Evolutionary conservation across 75 land plant species (phyloP).

Genomic region (Pinus taeda): DNA sequence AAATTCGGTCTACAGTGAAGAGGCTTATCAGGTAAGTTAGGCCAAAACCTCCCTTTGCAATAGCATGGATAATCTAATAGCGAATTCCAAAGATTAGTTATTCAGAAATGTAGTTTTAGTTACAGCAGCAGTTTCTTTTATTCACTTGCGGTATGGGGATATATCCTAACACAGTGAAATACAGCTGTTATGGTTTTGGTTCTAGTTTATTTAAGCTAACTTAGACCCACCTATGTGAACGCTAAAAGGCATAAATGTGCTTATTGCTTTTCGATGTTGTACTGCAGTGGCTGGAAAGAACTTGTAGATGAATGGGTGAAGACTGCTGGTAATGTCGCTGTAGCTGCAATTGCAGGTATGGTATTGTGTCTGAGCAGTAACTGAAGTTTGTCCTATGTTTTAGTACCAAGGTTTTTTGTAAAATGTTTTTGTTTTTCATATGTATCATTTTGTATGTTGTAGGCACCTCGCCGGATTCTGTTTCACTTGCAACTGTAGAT

Average conservation of each 20-base stretch:
- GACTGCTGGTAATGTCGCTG: conserved; percentile 48
- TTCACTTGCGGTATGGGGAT: not conserved
- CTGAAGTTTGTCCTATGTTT: not conserved
- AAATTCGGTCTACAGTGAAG: conserved; percentile 55
- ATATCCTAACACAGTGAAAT: not conserved
- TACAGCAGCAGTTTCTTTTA: not conserved
- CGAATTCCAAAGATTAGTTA: not conserved
- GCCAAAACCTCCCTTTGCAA: not conserved
- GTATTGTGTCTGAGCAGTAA: not conserved
- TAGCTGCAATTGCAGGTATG: conserved; percentile 50
- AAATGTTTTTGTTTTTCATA: not conserved
- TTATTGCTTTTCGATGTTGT: not conserved
- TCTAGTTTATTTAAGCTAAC: not conserved
- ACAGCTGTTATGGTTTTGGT: not conserved
- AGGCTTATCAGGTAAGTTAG: conserved; percentile 57
- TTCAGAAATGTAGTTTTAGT: not conserved
- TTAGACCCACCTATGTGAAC: too few relatives aligned
- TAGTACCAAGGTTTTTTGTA: not conserved
- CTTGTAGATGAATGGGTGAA: conserved; percentile 77
- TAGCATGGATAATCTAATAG: not conserved
- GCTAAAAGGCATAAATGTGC: not conserved
- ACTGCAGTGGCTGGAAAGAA: conserved; percentile 78
- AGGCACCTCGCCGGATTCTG: conserved; percentile 48
- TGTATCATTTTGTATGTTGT: not conserved
- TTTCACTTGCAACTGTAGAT: conserved; percentile 37